Conservation (phyloP, 495 filamentous ascomycete species). For the Usnea hakonensis region DNA sequence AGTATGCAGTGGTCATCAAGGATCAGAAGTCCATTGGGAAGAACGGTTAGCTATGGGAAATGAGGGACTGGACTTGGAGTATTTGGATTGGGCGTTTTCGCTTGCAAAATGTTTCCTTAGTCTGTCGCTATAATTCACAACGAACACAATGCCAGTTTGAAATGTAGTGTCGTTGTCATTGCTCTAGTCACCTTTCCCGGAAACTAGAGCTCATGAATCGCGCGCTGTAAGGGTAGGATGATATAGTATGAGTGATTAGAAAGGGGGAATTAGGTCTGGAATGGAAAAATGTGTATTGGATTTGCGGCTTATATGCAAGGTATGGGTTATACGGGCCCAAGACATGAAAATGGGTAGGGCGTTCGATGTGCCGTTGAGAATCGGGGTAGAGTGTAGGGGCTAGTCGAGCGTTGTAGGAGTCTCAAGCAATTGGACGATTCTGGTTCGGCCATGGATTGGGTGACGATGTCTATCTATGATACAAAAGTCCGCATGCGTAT, state of each 20-base stretch:
- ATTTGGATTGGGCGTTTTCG: not conserved
- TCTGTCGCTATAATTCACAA: too few relatives aligned
- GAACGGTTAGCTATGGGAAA: slow-evolving; percentile 28
- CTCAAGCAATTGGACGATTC: too few relatives aligned
- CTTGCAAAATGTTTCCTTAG: too few relatives aligned
- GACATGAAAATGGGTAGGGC: not conserved
- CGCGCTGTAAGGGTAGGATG: too few relatives aligned
- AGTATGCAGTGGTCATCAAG: slow-evolving; percentile 76
- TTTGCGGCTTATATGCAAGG: not conserved
- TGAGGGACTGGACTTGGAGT: not conserved
- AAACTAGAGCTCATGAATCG: too few relatives aligned
- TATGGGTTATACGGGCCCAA: not conserved
- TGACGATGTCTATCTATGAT: not conserved
- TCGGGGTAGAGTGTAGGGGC: not conserved
- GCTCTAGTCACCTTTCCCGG: too few relatives aligned
- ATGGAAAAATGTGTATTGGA: not conserved
- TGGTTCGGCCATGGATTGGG: not conserved
- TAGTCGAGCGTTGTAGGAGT: too few relatives aligned
- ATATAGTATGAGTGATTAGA: too few relatives aligned
- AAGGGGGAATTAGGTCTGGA: not conserved
- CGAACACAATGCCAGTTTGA: too few relatives aligned
- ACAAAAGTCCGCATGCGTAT: not conserved
- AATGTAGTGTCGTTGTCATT: too few relatives aligned
- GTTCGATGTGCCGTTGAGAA: not conserved
- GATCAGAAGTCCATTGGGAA: slow-evolving; percentile 65